Evolutionary conservation across 140 eudicot species (phyloP), one percentile per base, ranked within the genome.

Genomic region (Ambrosia hybrid): DNA sequence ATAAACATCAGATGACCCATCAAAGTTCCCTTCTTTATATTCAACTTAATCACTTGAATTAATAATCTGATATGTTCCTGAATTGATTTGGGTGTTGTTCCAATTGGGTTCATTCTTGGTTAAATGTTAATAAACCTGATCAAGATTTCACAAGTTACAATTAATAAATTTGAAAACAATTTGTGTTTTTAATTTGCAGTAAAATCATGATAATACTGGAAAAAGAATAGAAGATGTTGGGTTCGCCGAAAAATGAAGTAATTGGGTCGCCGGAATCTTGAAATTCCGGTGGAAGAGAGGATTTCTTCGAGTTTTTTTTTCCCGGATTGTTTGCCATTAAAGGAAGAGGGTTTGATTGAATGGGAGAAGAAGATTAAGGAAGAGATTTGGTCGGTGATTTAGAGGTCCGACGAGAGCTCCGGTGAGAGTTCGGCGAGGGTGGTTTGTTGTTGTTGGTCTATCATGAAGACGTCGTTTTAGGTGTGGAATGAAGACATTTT

Each of bases 241-340:
- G 57, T 12, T 80, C 82, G 51, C 64, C 76, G 66, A 85, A 41
- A 73, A 34, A 75, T 80, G 26, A 21, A 21, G 26, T 21, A 21
- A 21, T 21, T 21, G 26, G 26, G 26, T 21, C 52, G 46, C 46
- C 46, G 46, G 46, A 41, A 41, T 21, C 26, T 21, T 76, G 78
- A 73, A 73, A 75, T 74, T 52, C 83, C 85, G 55, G 83, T 17
- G 65, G 87, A 63, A 78, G 68, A 9, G 64, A 76, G 84, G 6
- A 93, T 86, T 67, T 93, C 88, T 4, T 90, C 84, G 14, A 93
- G 79, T 80, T 83, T 90, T 82, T 39, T 45, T 21, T 21, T 21
- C n/a, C 11, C 94, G 64, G 37, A 93, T 85, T 4, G 78, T 16
- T 41, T 86, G 86, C 99, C 99, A 93, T 84, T 93, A 2, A 74